A percentile compares a stretch with the other conserved stretches of the same genome.
Conservation (phyloP, 352 stramenopile species). For the Globisporangium nunn region DNA sequence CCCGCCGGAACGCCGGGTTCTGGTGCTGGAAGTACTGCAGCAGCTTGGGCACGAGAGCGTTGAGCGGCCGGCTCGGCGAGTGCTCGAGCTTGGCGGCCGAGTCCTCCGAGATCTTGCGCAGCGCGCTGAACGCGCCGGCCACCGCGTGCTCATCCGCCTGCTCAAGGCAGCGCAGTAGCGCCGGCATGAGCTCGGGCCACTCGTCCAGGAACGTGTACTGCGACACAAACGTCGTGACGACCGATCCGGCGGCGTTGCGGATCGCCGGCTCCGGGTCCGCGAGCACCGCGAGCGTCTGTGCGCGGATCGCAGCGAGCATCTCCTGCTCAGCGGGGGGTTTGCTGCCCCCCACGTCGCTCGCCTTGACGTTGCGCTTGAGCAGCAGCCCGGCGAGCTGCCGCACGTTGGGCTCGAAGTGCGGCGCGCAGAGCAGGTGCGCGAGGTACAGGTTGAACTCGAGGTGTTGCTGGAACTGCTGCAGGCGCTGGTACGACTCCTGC, state of each 20-base stretch:
- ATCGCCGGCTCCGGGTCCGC: slow-evolving; percentile 58
- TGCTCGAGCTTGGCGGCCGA: slow-evolving; percentile 86
- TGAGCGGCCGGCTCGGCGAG: slow-evolving; percentile 80
- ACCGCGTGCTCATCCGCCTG: slow-evolving; percentile 58
- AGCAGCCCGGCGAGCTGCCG: slow-evolving; percentile 74
- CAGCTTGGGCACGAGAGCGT: slow-evolving; percentile 83
- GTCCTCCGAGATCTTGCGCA: slow-evolving; percentile 89
- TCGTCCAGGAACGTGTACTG: slow-evolving; percentile 86
- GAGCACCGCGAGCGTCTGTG: slow-evolving; percentile 65
- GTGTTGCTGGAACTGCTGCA: slow-evolving; percentile 86
- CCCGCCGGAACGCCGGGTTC: slow-evolving; percentile 62
- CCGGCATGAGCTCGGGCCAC: slow-evolving; percentile 84
- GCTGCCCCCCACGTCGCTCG: slow-evolving; percentile 42
- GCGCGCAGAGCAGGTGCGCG: slow-evolving; percentile 69
- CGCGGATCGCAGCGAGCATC: slow-evolving; percentile 75
- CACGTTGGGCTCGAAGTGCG: slow-evolving; percentile 51
- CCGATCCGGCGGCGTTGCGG: slow-evolving; percentile 65
- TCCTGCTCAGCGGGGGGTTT: slow-evolving; percentile 55
- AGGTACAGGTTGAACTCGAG: slow-evolving; percentile 88
- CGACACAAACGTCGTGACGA: slow-evolving; percentile 83
- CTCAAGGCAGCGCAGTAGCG: slow-evolving; percentile 50
- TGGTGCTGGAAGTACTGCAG: slow-evolving; percentile 87
- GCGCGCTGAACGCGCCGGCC: slow-evolving; percentile 76
- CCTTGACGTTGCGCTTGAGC: slow-evolving; percentile 86
- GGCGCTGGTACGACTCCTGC: slow-evolving; percentile 69